phyloP scores from a whole-genome alignment of 2,329 filamentous ascomycete genomes.

The Alternaria panax region DNA sequence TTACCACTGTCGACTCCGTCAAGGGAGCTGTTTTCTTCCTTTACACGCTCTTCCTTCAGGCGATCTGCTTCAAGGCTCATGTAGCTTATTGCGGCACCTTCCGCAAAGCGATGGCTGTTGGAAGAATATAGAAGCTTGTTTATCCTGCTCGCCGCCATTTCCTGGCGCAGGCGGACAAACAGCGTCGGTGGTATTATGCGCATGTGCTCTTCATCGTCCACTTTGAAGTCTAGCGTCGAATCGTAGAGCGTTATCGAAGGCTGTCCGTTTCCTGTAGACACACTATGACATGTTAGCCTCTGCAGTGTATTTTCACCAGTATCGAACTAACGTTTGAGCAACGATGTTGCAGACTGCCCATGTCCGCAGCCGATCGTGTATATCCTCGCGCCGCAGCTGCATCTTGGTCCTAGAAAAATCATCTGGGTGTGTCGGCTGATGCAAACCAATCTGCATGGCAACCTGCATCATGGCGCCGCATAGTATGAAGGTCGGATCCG shows the following conservation, averaged over 20 bases:
- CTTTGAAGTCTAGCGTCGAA: conserved; percentile 66
- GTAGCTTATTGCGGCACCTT: conserved; percentile 42
- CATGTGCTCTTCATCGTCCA: conserved; percentile 49
- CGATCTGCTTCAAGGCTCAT: conserved; percentile 48
- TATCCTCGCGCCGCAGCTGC: conserved; percentile 78
- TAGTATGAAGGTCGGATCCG: conserved; percentile 81
- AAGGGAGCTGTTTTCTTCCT: conserved; percentile 27
- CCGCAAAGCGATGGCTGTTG: conserved; percentile 42
- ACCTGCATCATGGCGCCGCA: conserved; percentile 88
- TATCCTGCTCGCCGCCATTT: conserved; percentile 50
- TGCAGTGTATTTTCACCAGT: conserved; percentile 3
- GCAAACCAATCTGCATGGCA: conserved; percentile 81
- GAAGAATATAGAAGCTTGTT: conserved; percentile 48
- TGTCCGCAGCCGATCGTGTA: conserved; percentile 78
- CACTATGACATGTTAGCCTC: conserved; percentile 52
- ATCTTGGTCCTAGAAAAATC: conserved; percentile 80
- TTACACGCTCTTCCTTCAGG: conserved; percentile 43
- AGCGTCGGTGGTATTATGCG: conserved; percentile 45
- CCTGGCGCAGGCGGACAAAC: conserved; percentile 48
- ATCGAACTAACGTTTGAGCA: conserved; percentile 66
- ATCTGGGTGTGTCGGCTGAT: conserved; percentile 81
- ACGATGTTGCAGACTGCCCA: conserved; percentile 90
- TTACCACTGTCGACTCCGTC: conserved; percentile 47
- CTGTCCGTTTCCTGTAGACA: conserved; percentile 84
- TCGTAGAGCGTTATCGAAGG: conserved; percentile 80